These are phyloP conservation scores for Copromyces sp. DNA, from an alignment of 495 filamentous ascomycete species.

Conservation along the genomic window DNA sequence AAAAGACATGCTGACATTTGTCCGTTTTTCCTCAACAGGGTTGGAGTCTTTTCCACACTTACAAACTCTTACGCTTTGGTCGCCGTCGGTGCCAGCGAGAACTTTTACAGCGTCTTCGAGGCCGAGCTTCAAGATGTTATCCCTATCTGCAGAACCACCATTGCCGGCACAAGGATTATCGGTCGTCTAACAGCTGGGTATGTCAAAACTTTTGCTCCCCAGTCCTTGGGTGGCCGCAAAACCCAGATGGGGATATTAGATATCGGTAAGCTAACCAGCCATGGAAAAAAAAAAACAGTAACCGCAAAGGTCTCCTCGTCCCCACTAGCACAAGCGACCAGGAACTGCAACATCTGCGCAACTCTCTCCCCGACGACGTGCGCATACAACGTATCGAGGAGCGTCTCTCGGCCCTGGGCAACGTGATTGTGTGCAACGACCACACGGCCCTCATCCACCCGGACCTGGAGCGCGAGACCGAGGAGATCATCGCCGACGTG, in stretches of 20 bases:
- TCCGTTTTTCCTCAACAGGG: conserved; percentile 39
- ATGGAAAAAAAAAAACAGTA: conserved; percentile 40
- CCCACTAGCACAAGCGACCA: conserved; percentile 95
- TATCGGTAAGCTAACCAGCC: background rate
- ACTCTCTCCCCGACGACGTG: conserved; percentile 79
- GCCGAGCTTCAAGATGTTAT: conserved; percentile 95
- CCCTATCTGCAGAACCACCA: conserved; percentile 94
- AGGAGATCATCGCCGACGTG: conserved; percentile 93
- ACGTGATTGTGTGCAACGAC: conserved; percentile 94
- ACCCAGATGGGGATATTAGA: background rate
- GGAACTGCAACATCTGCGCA: conserved; percentile 92
- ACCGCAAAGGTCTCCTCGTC: conserved; percentile 91
- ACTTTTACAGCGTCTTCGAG: conserved; percentile 97
- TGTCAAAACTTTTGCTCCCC: background rate
- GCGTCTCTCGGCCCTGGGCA: conserved; percentile 87
- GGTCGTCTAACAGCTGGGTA: conserved; percentile 92
- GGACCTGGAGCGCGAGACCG: conserved; percentile 92
- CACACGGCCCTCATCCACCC: conserved; percentile 94
- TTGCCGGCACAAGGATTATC: conserved; percentile 91
- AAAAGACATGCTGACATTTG: background rate
- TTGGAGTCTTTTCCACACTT: conserved; percentile 91
- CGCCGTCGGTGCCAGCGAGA: conserved; percentile 89
- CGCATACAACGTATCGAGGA: conserved; percentile 94
- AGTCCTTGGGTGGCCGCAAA: background rate
- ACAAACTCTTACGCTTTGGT: conserved; percentile 94